Percentiles rank a stretch among this genome's conserved stretches.
phyloP scores from a whole-genome alignment of 2,329 filamentous ascomycete genomes.

The Phyllosticta citriasiana region DNA sequence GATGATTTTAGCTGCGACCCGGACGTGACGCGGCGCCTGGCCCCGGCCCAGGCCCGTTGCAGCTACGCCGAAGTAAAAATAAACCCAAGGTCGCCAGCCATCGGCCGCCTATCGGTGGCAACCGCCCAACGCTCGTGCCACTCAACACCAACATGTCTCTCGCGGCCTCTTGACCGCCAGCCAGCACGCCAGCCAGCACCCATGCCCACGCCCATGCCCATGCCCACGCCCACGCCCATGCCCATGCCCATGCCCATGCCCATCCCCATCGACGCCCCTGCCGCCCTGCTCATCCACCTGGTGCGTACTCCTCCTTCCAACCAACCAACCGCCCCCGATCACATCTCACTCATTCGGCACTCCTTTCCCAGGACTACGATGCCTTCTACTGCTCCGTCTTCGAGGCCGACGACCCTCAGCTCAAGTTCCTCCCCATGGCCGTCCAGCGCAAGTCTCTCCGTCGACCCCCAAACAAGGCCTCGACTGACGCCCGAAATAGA shows the following conservation, averaged over 20 bases:
- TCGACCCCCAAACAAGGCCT: background rate
- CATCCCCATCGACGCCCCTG: background rate
- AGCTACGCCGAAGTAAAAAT: background rate
- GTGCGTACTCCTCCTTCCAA: background rate
- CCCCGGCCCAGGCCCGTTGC: background rate
- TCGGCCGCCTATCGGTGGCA: background rate
- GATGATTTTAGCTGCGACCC: background rate
- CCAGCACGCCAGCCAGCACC: background rate
- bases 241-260: background rate
- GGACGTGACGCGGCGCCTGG: background rate
- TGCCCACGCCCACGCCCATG: background rate
- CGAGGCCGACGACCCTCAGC: slow-evolving; percentile 65
- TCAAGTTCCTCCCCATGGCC: slow-evolving; percentile 66
- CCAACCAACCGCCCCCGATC: background rate
- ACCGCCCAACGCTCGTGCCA: background rate
- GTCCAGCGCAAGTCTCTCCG: slow-evolving; percentile 47
- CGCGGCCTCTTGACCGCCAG: background rate
- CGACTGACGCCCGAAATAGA: slow-evolving; percentile 28
- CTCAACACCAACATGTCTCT: background rate
- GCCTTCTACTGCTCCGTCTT: slow-evolving; percentile 93
- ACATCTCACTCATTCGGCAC: background rate
- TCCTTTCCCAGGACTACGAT: slow-evolving; percentile 46
- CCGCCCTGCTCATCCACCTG: slow-evolving; percentile 2
- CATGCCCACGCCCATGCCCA: background rate
- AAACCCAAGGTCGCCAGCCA: background rate